Evolutionary conservation across 2,329 filamentous ascomycete genomes (phyloP).

Genomic region (Beauveria medogensis): DNA sequence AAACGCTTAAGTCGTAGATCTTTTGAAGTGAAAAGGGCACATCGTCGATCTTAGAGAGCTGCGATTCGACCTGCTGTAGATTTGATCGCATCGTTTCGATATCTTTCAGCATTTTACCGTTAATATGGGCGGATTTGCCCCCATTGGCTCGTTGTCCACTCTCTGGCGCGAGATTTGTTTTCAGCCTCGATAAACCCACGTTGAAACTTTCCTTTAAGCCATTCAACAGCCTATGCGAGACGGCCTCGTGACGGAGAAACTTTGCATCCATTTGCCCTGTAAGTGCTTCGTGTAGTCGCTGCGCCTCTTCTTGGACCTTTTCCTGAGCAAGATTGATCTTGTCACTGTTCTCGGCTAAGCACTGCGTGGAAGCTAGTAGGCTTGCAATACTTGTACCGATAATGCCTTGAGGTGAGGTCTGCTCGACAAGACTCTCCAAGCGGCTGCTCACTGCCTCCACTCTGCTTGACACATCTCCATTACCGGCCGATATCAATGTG

Average conservation of each 20-base stretch:
- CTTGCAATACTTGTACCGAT: background rate
- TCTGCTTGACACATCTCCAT: background rate
- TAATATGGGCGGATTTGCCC: background rate
- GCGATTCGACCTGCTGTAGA: constrained; percentile 15
- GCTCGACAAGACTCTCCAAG: background rate
- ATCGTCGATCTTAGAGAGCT: constrained; percentile 13
- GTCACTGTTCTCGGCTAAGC: background rate
- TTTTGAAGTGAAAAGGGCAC: constrained; percentile 16
- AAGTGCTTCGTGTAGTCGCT: background rate
- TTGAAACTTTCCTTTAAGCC: background rate
- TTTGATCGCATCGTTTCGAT: constrained; percentile 13
- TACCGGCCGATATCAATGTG: background rate
- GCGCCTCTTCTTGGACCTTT: background rate
- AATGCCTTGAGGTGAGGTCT: background rate
- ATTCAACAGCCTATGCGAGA: background rate
- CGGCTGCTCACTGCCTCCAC: background rate
- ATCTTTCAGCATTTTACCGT: background rate
- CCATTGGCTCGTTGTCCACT: background rate
- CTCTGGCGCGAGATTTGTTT: background rate
- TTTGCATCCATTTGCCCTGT: background rate
- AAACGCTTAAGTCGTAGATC: constrained; percentile 20
- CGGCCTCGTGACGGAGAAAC: background rate
- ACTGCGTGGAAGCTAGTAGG: background rate
- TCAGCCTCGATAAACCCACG: background rate
- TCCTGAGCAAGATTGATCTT: background rate